Percentiles rank a stretch among this genome's conserved stretches.
Conservation (phyloP, 129 eudicot genomes). For the Ambrosia artemisiifolia region DNA sequence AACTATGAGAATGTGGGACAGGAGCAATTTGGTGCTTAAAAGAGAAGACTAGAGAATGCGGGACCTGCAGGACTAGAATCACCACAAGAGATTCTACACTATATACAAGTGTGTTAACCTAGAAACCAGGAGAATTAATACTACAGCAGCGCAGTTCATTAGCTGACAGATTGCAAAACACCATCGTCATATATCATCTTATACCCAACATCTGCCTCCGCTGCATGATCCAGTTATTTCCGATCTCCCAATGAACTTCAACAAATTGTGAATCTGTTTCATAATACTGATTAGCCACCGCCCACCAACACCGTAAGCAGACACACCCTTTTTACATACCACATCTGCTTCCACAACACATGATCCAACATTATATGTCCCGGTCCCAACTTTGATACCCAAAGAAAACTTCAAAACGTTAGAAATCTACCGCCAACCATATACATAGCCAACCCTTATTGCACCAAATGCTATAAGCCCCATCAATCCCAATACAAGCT, state of each 20-base stretch:
- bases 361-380: slow-evolving; percentile 10
- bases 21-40: neutral
- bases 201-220: slow-evolving; percentile 15
- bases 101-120: slow-evolving; percentile 26
- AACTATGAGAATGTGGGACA: slow-evolving; percentile 13
- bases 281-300: slow-evolving; percentile 25
- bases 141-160: slow-evolving; percentile 11
- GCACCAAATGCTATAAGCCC: neutral
- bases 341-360: slow-evolving; percentile 15
- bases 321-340: slow-evolving; percentile 17
- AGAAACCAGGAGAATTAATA: slow-evolving; percentile 10
- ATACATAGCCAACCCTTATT: neutral
- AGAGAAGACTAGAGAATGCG: slow-evolving; percentile 14
- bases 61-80: slow-evolving; percentile 1
- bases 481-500: neutral
- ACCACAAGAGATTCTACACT: slow-evolving; percentile 21
- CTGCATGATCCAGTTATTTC: slow-evolving; percentile 3
- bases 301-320: slow-evolving; percentile 27
- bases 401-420: neutral
- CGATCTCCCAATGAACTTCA: slow-evolving; percentile 8
- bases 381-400: neutral
- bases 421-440: neutral
- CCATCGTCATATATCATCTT: neutral
- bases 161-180: slow-evolving; percentile 17
- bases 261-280: slow-evolving; percentile 12